Evolutionary conservation across 345 rosid genomes (phyloP).

Genomic region (Psidium friedrichsthalianum): DNA sequence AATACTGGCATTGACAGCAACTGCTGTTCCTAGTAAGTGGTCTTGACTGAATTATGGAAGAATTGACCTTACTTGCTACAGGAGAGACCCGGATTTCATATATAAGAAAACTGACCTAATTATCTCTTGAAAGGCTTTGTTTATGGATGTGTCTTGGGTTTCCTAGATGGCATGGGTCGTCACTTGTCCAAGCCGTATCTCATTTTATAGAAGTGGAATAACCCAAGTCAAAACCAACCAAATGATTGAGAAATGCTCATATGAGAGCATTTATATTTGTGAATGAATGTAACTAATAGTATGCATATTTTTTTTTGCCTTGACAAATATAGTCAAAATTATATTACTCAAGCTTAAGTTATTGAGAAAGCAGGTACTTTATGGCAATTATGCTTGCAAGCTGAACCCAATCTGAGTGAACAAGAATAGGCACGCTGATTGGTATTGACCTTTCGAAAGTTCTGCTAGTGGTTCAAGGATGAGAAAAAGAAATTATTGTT

Average conservation of each 20-base stretch:
- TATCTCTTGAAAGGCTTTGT: background rate
- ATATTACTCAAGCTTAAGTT: background rate
- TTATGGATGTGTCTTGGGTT: background rate
- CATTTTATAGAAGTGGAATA: background rate
- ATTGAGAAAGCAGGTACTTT: background rate
- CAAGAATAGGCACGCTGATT: background rate
- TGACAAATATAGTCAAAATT: background rate
- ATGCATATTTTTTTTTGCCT: background rate
- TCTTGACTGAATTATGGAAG: background rate
- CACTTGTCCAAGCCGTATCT: background rate
- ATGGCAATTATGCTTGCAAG: background rate
- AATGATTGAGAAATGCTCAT: background rate
- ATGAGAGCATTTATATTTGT: background rate
- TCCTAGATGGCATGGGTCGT: background rate
- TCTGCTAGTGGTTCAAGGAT: background rate
- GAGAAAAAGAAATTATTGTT: background rate
- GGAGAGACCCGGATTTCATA: background rate
- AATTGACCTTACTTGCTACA: background rate
- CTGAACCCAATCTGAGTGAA: background rate
- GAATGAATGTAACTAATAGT: background rate
- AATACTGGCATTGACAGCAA: slow-evolving; percentile 84
- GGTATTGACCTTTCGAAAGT: background rate
- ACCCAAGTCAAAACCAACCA: background rate
- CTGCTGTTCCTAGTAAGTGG: slow-evolving; percentile 88
- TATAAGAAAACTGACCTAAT: background rate